These are phyloP conservation scores for Helotiales sp. DNA, from an alignment of 2,329 filamentous ascomycete species.

Conservation along the genomic window DNA sequence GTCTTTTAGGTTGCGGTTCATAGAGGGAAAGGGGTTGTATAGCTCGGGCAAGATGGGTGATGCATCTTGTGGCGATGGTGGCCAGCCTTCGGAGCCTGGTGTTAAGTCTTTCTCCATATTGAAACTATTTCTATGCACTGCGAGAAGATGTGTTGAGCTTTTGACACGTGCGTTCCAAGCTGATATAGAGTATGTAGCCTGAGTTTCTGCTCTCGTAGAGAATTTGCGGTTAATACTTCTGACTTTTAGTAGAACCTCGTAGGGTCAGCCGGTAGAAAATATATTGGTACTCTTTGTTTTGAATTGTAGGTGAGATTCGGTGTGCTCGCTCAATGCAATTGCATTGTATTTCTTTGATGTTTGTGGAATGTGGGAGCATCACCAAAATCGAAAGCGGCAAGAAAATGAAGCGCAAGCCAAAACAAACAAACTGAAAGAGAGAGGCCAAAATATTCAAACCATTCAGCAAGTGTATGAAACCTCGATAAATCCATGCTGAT, in stretches of 20 bases:
- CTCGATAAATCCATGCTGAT: neutral
- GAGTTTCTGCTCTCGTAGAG: too few relatives aligned
- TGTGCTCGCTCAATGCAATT: neutral
- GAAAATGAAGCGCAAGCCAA: neutral
- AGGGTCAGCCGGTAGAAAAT: neutral
- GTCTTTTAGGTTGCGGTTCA: neutral
- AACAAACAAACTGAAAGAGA: neutral
- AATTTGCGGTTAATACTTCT: neutral
- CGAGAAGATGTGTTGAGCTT: too few relatives aligned
- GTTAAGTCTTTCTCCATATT: too few relatives aligned
- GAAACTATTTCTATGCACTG: too few relatives aligned
- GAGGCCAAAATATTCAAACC: neutral
- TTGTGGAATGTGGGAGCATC: neutral
- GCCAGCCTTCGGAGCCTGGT: too few relatives aligned
- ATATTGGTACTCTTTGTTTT: neutral
- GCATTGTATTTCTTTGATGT: neutral
- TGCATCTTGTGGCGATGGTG: neutral
- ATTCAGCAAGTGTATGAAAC: neutral
- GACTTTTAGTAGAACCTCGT: neutral
- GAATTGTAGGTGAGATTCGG: neutral
- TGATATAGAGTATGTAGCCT: too few relatives aligned
- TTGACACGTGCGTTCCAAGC: too few relatives aligned
- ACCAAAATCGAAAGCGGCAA: neutral
- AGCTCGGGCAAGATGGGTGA: neutral
- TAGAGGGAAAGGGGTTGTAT: neutral